These are phyloP conservation scores for Fagopyrum tataricum DNA, from an alignment of 148 eudicot genomes.

Conservation along the genomic window DNA sequence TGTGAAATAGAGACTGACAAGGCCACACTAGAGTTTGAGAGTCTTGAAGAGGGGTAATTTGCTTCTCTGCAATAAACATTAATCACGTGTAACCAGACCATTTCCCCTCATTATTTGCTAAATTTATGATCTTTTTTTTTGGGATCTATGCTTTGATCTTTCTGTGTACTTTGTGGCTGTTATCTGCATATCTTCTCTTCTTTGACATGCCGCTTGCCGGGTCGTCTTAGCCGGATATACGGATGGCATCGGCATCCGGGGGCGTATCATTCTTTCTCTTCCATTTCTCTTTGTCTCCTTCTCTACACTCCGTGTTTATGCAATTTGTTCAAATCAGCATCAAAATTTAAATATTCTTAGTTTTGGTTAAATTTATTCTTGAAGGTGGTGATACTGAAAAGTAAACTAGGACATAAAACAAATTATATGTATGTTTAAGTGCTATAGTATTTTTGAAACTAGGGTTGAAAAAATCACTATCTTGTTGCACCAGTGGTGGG, in stretches of 20 bases:
- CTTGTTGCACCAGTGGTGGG: not conserved
- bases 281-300: not conserved
- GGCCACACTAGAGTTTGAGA: constrained; percentile 88
- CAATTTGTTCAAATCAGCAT: not conserved
- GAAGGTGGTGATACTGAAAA: not conserved
- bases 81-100: not conserved
- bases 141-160: not conserved
- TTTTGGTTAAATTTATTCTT: not conserved
- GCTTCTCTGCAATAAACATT: not conserved
- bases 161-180: not conserved
- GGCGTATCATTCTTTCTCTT: no score
- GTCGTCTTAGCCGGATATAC: no score
- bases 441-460: not conserved
- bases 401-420: not conserved
- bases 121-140: not conserved
- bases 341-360: not conserved
- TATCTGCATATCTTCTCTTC: no score
- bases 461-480: not conserved
- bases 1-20: constrained; percentile 98
- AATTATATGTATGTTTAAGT: not conserved
- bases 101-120: not conserved
- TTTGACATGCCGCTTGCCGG: no score
- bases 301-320: not conserved
- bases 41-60: constrained; percentile 91
- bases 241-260: no score